Conservation (phyloP, 768 basidiomycete species). For the Naematelia encephala region DNA sequence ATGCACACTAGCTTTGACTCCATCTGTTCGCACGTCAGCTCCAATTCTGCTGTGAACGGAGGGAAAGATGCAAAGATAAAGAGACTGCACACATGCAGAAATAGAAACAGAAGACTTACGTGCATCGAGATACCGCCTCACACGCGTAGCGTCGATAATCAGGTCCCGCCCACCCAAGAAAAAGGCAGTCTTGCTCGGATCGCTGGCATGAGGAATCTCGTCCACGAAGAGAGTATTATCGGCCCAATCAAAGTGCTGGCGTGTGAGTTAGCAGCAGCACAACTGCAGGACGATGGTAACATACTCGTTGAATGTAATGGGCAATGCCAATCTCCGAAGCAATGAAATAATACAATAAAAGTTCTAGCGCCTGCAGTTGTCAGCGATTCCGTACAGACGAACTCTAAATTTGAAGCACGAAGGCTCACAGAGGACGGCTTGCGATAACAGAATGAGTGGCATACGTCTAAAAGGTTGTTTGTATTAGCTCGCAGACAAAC, state of each 20-base stretch:
- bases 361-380: conserved; percentile 62
- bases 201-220: conserved; percentile 75
- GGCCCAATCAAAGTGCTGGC: conserved; percentile 59
- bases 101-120: conserved; percentile 56
- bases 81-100: neutral
- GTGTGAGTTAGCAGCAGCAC: neutral
- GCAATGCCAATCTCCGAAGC: conserved; percentile 82
- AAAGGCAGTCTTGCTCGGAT: conserved; percentile 66
- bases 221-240: conserved; percentile 86
- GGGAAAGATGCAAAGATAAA: neutral
- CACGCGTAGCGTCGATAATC: conserved; percentile 72
- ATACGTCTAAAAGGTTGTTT: conserved; percentile 64
- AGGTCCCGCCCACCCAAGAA: conserved; percentile 78
- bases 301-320: conserved; percentile 67
- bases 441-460: conserved; percentile 84
- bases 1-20: conserved; percentile 60
- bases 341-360: conserved; percentile 83
- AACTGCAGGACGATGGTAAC: conserved; percentile 3
- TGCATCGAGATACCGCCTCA: conserved; percentile 68
- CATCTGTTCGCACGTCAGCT: conserved; percentile 58
- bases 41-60: no score
- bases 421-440: conserved; percentile 61
- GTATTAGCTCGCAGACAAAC: conserved; percentile 2
- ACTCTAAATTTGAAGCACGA: no score
- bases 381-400: conserved; percentile 34